Evolutionary conservation across 306 rosid species (phyloP), one percentile per base, ranked within the genome.

Genomic region (Medicago lupulina): DNA sequence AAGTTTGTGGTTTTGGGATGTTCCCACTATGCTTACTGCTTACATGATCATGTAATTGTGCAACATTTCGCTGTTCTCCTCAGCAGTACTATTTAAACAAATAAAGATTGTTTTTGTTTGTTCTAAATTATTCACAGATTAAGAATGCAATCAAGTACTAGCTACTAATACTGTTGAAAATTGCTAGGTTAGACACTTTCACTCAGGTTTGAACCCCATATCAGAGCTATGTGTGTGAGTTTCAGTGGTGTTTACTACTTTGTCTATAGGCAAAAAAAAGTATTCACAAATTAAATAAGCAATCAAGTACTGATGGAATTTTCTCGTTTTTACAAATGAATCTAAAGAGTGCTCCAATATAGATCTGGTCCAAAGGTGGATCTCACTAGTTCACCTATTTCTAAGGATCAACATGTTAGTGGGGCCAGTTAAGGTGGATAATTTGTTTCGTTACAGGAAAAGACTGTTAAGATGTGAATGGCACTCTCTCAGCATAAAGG

Each of bases 41-140:
- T 39, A 49, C 54, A 12, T 18, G 12, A 66, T 74, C 69, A 57
- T 62, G 28, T 18, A 16, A 67, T 49, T 82, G 46, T 47, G 54
- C 23, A 40, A 19, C 69, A 55, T 54, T 36, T 77, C 49, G 73
- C 73, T 46, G 1, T 4, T 59, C 18, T 67, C 43, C 8, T 65
- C 44, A 25, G 17, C 71, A 14, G 41, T 40, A 11, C 15, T 80
- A 9, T 21, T 34, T 15, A 9, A 69, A 54, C 74, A 43, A 59
- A 43, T 31, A 25, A 31, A 66, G 11, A 1, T 51, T 16, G 67
- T 39, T 41, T 28, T 28, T 36, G 19, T 59, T 18, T 67, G 55
- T 58, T 41, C 76, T 28, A 47, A 55, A 64, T 36, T 70, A 15
- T 19, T 54, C 51, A 2, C 51, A 2, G 5, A 15, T 39, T 31